Percentiles rank a stretch among this genome's conserved stretches.
Evolutionary conservation across 2,329 filamentous ascomycete species (phyloP).

Genomic region (Cylindrodendrum hubeiense): DNA sequence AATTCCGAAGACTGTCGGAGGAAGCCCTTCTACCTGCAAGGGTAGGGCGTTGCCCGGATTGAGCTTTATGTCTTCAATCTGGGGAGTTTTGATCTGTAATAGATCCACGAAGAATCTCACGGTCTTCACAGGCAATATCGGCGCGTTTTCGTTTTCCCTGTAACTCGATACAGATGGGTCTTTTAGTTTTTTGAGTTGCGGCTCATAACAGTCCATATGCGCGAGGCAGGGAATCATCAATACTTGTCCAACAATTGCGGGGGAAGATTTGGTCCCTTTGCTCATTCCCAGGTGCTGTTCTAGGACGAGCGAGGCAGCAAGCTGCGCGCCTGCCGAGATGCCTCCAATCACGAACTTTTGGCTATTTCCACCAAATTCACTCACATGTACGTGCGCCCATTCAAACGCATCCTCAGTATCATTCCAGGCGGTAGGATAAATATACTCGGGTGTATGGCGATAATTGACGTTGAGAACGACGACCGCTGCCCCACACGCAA

Average conservation of each 20-base stretch:
- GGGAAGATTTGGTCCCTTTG: conserved; percentile 31
- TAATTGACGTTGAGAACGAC: conserved; percentile 69
- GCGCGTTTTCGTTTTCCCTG: conserved; percentile 59
- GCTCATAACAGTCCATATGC: conserved; percentile 27
- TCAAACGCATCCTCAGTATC: conserved; percentile 66
- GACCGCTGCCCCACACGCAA: conserved; percentile 56
- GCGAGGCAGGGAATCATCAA: conserved; percentile 61
- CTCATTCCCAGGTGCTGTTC: conserved; percentile 50
- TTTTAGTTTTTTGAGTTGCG: conserved; percentile 50
- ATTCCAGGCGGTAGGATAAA: conserved; percentile 64
- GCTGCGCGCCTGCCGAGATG: conserved; percentile 59
- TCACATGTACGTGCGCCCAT: conserved; percentile 59
- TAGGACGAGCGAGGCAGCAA: conserved; percentile 54
- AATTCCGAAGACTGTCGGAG: conserved; percentile 58
- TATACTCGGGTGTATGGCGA: conserved; percentile 67
- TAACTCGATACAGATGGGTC: conserved; percentile 56
- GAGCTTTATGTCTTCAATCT: conserved; percentile 49
- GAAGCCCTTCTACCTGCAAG: conserved; percentile 55
- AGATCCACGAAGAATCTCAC: conserved; percentile 41
- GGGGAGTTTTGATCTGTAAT: conserved; percentile 39
- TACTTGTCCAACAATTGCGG: conserved; percentile 61
- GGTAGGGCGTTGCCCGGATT: conserved; percentile 49
- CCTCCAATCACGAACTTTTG: conserved; percentile 58
- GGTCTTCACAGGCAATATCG: conserved; percentile 56
- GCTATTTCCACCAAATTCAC: conserved; percentile 14